Evolutionary conservation across 2,329 filamentous ascomycete species (phyloP).

Genomic region (Aspergillus fumigatiaffinis): DNA sequence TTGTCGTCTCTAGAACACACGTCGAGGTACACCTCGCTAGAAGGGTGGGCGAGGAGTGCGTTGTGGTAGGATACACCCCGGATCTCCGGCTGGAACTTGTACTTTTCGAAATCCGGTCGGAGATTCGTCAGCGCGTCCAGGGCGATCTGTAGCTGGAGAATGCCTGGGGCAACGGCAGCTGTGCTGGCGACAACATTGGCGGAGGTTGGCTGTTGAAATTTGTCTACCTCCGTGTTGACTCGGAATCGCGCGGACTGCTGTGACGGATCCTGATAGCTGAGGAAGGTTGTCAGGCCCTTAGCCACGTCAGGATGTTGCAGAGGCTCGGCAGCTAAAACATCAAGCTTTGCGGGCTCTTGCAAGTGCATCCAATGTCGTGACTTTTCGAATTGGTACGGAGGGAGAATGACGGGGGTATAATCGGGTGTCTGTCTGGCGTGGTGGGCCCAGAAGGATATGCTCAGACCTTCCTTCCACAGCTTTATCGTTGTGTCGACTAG

Average conservation of each 20-base stretch:
- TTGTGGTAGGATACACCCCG: conserved; percentile 27
- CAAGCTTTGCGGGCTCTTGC: conserved; percentile 10
- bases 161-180: conserved; percentile 39
- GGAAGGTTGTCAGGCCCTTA: conserved; percentile 25
- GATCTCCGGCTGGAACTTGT: conserved; percentile 22
- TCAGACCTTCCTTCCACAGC: conserved; percentile 42
- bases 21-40: conserved; percentile 24
- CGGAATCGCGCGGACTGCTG: conserved; percentile 12
- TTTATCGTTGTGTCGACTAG: conserved; percentile 25
- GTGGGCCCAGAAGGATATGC: conserved; percentile 38
- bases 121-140: conserved; percentile 33
- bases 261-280: conserved; percentile 21
- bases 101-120: conserved; percentile 16
- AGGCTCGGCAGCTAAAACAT: background rate
- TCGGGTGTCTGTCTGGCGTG: conserved; percentile 23
- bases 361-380: conserved; percentile 37
- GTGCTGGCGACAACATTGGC: conserved; percentile 31
- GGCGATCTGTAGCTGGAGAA: conserved; percentile 36
- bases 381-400: conserved; percentile 45
- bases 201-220: background rate
- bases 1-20: conserved; percentile 11
- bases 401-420: conserved; percentile 29
- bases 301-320: conserved; percentile 4
- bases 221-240: background rate
- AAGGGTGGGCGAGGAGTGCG: conserved; percentile 30